Evolutionary conservation across 2,329 filamentous ascomycete species (phyloP), one percentile per base, ranked within the genome.

Genomic region (Periconia macrospinosa): DNA sequence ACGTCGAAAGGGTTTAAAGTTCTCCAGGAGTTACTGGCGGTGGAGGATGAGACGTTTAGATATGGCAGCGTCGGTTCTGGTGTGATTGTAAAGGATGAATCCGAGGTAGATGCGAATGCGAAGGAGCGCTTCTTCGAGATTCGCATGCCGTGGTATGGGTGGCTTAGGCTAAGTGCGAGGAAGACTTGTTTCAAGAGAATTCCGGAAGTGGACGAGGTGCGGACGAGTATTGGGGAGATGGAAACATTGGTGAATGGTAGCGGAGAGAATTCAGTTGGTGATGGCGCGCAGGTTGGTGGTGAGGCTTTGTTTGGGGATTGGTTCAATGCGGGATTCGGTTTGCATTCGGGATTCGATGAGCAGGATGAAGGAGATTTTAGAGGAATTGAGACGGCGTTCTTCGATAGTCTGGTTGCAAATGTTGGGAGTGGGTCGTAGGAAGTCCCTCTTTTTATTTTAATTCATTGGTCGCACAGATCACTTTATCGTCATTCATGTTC

Each of bases 41-140:
- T 50, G 3, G 47, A 54, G 30, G 19, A 54, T 11, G 47, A 54
- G 27, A 41, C 42, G 14, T 50, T 42, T 18, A n/a, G 17, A 6
- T 49, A 3, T 10, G 20, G 43, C 13, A 54, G 47, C 27, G 52
- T 54, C 2, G 47, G 52, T 2, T n/a, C 23, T 3, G 47, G 47
- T 17, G 43, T 19, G 13, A 54, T 54, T 17, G 18, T 54, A 6
- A 50, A 47, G n/a, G 44, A 47, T 18, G 20, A 43, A 19, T 13
- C 11, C 7, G 30, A 33, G 30, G 13, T 33, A 8, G 15, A 45
- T 17, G 20, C 43, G 7, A 47, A 50, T 20, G n/a, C 20, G 19
- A 41, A 37, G 6, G 47, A 37, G 33, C 11, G 33, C 11, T 54
- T 50, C 30, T 50, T 50, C 18, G 47, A 54, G 40, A 27, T 54